Percentiles rank a stretch among this genome's conserved stretches.
phyloP scores from a whole-genome alignment of 768 basidiomycete species.

The Hirschioporus abietinus region DNA sequence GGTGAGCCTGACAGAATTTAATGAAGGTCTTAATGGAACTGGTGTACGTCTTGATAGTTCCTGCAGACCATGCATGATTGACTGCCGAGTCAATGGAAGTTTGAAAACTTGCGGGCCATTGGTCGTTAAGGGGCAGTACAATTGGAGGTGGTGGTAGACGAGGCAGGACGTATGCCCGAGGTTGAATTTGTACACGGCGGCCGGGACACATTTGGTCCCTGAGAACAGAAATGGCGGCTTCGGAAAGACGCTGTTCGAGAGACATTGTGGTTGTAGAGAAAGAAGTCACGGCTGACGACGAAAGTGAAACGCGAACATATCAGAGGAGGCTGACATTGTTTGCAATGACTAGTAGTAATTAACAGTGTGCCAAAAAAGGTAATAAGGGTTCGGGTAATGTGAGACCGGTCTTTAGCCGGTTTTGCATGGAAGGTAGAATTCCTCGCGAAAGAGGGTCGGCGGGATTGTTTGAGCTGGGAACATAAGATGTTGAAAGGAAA shows the following conservation, averaged over 20 bases:
- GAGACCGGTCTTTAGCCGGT: not conserved
- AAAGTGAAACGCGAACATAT: not conserved
- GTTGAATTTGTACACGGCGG: not conserved
- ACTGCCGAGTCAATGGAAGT: not conserved
- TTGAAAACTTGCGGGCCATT: not conserved
- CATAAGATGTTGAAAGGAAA: too few relatives aligned
- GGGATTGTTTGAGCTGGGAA: not conserved
- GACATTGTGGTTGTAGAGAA: not conserved
- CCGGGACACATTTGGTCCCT: not conserved
- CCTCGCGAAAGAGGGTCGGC: not conserved
- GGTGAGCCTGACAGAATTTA: not conserved
- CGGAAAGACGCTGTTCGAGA: not conserved
- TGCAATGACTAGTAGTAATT: not conserved
- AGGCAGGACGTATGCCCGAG: not conserved
- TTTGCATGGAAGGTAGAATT: not conserved
- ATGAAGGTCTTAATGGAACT: not conserved
- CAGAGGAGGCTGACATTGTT: not conserved
- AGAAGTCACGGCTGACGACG: too few relatives aligned
- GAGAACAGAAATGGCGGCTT: not conserved
- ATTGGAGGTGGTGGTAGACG: not conserved
- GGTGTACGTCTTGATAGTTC: not conserved
- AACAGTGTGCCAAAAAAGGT: not conserved
- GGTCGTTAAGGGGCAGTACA: not conserved
- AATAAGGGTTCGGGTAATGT: not conserved
- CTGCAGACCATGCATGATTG: not conserved